Base-by-base conservation (phyloP, 148 eudicot genomes). In the Gaultheria prostrata region DNA sequence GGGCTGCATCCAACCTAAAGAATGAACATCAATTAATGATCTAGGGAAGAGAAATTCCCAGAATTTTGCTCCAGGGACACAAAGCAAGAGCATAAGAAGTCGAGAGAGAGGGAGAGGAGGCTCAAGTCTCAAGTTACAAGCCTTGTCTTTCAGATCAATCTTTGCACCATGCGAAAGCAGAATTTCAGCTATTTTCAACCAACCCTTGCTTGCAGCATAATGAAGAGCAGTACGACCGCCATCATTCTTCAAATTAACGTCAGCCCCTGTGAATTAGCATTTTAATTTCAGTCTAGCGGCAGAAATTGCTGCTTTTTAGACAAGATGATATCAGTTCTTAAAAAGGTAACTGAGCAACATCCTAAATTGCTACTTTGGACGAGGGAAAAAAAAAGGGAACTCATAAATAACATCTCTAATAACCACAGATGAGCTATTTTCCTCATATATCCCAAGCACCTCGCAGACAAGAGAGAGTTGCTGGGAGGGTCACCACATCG, bases 151-250 rank as follows among this genome's bases (percentile, higher is more conserved):
- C 35, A 82, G 88, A 88, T 95, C 93, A 83, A 93, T 79, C 51
- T 97, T 90, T 76, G 99, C 98, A 80, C 95, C 94, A 83, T 90
- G 91, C 7, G 95, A 83, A 84, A 95, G 88, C 86, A 97, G 83
- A 70, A 92, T 15, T 85, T 93, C 93, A 86, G 98, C 98, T 86
- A 97, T 86, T 78, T 92, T 92, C 81, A 90, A 83, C 93, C 92
- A 86, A 81, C 98, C 98, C 87, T 94, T 97, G 92, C 99, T 97
- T 72, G 98, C 98, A 89, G 98, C 98, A 90, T 95, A 95, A 86
- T 97, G 99, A 83, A 97, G 97, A 77, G 99, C 95, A 85, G 95
- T 93, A 9, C 99, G 95, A 26, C 99, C 99, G 46, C 98, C 99
- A 87, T 91, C 88, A 84, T 94, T 97, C 87, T 91, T 93, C 87